Percentiles rank a stretch among this genome's conserved stretches.
These are phyloP conservation scores for Microdochium nivale DNA, from an alignment of 2,329 filamentous ascomycete genomes.

Conservation along the genomic window DNA sequence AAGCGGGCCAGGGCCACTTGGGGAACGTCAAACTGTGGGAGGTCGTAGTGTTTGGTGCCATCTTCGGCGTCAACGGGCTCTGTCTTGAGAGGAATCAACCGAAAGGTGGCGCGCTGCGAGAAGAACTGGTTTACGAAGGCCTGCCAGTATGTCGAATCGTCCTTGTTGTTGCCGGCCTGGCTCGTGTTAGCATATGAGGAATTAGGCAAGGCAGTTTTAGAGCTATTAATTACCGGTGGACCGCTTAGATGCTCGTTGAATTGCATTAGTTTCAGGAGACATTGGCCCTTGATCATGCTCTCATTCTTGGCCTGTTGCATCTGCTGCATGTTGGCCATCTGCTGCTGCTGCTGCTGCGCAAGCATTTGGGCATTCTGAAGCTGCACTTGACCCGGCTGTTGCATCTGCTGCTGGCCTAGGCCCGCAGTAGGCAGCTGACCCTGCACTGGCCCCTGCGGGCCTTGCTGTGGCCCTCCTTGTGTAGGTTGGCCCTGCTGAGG, in stretches of 20 bases:
- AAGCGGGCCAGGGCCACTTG: slow-evolving; percentile 77
- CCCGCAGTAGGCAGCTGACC: slow-evolving; percentile 20
- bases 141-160: slow-evolving; percentile 71
- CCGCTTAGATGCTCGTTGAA: slow-evolving; percentile 55
- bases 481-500: slow-evolving; percentile 12
- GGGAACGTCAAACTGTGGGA: slow-evolving; percentile 73
- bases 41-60: slow-evolving; percentile 70
- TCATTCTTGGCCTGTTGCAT: slow-evolving; percentile 37
- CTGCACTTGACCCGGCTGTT: slow-evolving; percentile 21
- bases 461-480: slow-evolving; percentile 11
- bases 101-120: slow-evolving; percentile 65
- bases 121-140: slow-evolving; percentile 76
- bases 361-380: slow-evolving; percentile 13
- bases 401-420: slow-evolving; percentile 18
- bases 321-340: slow-evolving; percentile 19
- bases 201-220: slow-evolving; percentile 7
- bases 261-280: slow-evolving; percentile 50
- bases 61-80: slow-evolving; percentile 36
- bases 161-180: slow-evolving; percentile 42
- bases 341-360: slow-evolving; percentile 28
- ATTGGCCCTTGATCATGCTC: slow-evolving; percentile 46
- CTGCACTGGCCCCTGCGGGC: slow-evolving; percentile 13
- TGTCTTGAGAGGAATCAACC: slow-evolving; percentile 55
- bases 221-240: slow-evolving; percentile 37
- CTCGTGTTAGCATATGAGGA: slow-evolving; percentile 7